Base-by-base conservation (phyloP, 2,329 filamentous ascomycete genomes). In the Fusarium tanahbumbuense region DNA sequence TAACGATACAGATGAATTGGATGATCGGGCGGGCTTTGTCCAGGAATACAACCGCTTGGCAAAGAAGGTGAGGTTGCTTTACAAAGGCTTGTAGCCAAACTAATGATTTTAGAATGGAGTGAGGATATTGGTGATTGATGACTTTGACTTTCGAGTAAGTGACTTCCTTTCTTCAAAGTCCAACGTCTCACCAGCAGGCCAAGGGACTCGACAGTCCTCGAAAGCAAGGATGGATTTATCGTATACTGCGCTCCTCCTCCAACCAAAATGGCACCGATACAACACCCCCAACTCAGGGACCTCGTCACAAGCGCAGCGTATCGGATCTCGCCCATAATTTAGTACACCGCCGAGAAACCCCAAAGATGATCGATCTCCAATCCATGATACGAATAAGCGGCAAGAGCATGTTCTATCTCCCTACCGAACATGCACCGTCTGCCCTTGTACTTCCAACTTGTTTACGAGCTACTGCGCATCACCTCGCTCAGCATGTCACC, bases 401-500 rank as follows among this genome's bases (percentile, higher is more conserved):
- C 40, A 88, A 87, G 75, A 90, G 88, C 74, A 78, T 87, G 30
- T 79, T 92, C 49, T 87, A 89, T 71, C 80, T 92, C 11, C 89
- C 89, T 1, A 70, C 81, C 5, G 88, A 89, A 56, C 87, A 90
- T 71, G 82, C 88, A 6, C 84, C 88, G 2, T 83, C 85, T 20
- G 84, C 85, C 25, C 78, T 92, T 27, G 79, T 86, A 20, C 78
- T 92, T 30, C 90, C 90, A 11, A 91, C 89, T 6, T 91, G 89
- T 69, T 83, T 92, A 50, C 87, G 89, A 46, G 89, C 90, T 12
- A 89, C 87, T 11, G 88, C 87, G n/a, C 87, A 91, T 68, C 85
- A 88, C 75, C 82, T 92, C 12, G 82, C 88, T 5, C 86, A 90
- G 49, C 80, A 91, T 68, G 80, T 81, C 1, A 80, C 82, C 10